A percentile compares a stretch with the other conserved stretches of the same genome.
phyloP scores from a whole-genome alignment of 352 stramenopile genomes.

The Phytopythium mirpurense region DNA sequence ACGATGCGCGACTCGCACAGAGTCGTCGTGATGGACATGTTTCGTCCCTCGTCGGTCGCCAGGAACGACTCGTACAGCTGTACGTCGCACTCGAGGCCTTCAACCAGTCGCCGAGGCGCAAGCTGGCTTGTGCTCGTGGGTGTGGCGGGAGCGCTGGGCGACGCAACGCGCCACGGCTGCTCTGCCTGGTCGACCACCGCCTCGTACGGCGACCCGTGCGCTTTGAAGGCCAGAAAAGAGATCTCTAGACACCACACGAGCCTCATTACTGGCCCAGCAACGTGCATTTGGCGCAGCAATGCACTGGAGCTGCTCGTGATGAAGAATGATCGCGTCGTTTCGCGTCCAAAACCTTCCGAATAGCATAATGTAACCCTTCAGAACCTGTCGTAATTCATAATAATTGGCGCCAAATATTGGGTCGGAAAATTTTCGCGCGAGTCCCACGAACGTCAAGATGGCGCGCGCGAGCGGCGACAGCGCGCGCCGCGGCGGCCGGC shows the following conservation, averaged over 20 bases:
- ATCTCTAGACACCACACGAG: neutral
- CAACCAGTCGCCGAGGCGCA: conserved; percentile 17
- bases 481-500: conserved; percentile 9
- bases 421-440: too few species aligned
- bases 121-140: neutral
- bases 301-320: neutral
- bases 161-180: conserved; percentile 1
- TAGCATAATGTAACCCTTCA: neutral
- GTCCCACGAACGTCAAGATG: conserved; percentile 3
- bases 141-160: neutral
- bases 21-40: conserved; percentile 70
- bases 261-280: too few species aligned
- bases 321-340: conserved; percentile 9
- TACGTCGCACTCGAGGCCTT: conserved; percentile 39
- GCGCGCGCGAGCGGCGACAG: conserved; percentile 1
- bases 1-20: conserved; percentile 74
- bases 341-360: neutral
- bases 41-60: conserved; percentile 44
- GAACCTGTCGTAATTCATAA: neutral
- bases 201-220: neutral
- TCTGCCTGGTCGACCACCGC: neutral
- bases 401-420: neutral
- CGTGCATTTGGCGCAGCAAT: neutral
- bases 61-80: conserved; percentile 48
- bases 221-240: neutral